Conservation (phyloP, 2,329 filamentous ascomycete genomes). For the Aspergillus vadensis region DNA sequence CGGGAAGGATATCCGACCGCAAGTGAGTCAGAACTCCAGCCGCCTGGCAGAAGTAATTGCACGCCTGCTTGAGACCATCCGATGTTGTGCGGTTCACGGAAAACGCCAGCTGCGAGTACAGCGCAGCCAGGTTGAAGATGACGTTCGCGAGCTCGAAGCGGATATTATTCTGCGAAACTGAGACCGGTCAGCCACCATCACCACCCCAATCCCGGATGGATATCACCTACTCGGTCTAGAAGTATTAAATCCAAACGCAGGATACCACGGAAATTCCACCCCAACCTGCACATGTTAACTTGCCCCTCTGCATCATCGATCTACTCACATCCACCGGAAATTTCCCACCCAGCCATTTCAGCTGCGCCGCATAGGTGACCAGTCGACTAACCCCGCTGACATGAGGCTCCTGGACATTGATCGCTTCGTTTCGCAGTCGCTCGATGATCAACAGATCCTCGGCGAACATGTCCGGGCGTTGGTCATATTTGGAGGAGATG, state of each 20-base stretch:
- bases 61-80: constrained; percentile 83
- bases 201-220: not conserved
- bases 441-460: constrained; percentile 87
- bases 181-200: not conserved
- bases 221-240: constrained; percentile 60
- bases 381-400: constrained; percentile 82
- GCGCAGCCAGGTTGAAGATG: constrained; percentile 86
- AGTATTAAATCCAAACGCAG: constrained; percentile 85
- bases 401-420: constrained; percentile 86
- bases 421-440: constrained; percentile 76
- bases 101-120: constrained; percentile 90
- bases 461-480: constrained; percentile 95
- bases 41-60: constrained; percentile 84
- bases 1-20: constrained; percentile 73
- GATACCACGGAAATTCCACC: constrained; percentile 95
- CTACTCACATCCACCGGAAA: constrained; percentile 84
- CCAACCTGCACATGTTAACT: constrained; percentile 64
- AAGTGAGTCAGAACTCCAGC: constrained; percentile 83
- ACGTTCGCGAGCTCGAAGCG: constrained; percentile 88
- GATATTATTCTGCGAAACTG: constrained; percentile 65
- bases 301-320: not conserved
- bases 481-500: constrained; percentile 97
- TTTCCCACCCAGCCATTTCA: constrained; percentile 91
- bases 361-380: constrained; percentile 87
- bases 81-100: constrained; percentile 73